Conservation (phyloP, 148 eudicot species). For the Rhododendron simsii region DNA sequence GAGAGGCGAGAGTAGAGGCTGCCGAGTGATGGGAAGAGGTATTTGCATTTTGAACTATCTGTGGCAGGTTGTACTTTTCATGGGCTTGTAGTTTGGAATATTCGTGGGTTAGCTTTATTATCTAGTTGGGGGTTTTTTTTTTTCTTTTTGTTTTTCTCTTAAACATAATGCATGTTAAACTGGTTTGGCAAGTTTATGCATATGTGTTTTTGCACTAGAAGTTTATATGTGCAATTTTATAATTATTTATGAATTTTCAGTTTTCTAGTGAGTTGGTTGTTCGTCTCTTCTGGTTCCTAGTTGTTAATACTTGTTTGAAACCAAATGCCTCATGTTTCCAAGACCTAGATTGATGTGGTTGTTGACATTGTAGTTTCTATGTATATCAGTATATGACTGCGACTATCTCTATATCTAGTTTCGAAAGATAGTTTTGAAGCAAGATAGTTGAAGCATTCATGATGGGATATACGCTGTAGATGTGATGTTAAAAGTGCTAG, state of each 20-base stretch:
- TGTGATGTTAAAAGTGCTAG: neutral
- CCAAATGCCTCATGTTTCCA: neutral
- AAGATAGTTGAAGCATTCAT: neutral
- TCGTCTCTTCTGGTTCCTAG: neutral
- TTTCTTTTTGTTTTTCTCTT: neutral
- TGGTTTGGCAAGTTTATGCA: neutral
- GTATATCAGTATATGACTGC: neutral
- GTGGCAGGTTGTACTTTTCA: neutral
- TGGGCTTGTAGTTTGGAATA: neutral
- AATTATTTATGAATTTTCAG: neutral
- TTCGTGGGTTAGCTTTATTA: neutral
- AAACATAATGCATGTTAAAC: neutral
- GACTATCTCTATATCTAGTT: neutral
- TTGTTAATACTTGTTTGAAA: neutral
- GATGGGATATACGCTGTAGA: neutral
- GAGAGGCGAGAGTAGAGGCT: constrained; percentile 6
- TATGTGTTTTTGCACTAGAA: too few relatives aligned
- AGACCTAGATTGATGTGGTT: neutral
- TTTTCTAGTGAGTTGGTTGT: neutral
- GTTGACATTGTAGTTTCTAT: neutral
- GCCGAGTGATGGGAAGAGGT: constrained; percentile 15
- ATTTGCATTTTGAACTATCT: neutral
- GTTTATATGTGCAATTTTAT: neutral
- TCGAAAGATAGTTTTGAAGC: neutral
- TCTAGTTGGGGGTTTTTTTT: neutral